phyloP scores from a whole-genome alignment of 2,329 filamentous ascomycete species.

The Sporothrix variecibatus region DNA sequence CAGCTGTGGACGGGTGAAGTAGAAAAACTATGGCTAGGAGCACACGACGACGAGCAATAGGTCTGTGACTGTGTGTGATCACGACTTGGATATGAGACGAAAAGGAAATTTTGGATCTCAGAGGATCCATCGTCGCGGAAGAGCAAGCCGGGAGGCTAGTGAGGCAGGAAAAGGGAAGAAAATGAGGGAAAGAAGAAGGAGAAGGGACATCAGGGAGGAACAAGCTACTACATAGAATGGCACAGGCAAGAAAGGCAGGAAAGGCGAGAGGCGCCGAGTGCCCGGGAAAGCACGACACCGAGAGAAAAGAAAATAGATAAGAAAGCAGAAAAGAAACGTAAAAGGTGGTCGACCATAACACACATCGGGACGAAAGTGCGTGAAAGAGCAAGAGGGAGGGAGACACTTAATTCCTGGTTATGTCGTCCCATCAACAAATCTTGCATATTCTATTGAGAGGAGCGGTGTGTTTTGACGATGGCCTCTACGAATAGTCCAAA shows the following conservation, averaged over 20 bases:
- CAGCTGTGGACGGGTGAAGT: not conserved
- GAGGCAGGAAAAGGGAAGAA: not conserved
- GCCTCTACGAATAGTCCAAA: not conserved
- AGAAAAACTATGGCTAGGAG: not conserved
- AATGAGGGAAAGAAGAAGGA: not conserved
- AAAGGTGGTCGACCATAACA: not conserved
- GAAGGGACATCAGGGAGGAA: not conserved
- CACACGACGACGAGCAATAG: not conserved
- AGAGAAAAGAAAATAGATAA: not conserved
- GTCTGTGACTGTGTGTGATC: not conserved
- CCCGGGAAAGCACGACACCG: not conserved
- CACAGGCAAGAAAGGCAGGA: not conserved
- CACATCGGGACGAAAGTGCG: not conserved
- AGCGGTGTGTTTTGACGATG: not conserved
- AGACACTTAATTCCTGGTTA: not conserved
- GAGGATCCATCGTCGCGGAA: not conserved
- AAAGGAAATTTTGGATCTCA: not conserved
- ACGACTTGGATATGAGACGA: not conserved
- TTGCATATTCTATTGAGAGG: not conserved
- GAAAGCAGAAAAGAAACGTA: not conserved
- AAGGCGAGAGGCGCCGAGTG: not conserved
- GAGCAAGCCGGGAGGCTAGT: not conserved
- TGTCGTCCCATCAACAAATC: not conserved
- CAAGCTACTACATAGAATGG: not conserved
- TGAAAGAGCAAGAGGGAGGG: not conserved